A percentile compares a stretch with the other conserved stretches of the same genome.
phyloP scores from a whole-genome alignment of 2,329 filamentous ascomycete species.

The Exophiala bonariae region DNA sequence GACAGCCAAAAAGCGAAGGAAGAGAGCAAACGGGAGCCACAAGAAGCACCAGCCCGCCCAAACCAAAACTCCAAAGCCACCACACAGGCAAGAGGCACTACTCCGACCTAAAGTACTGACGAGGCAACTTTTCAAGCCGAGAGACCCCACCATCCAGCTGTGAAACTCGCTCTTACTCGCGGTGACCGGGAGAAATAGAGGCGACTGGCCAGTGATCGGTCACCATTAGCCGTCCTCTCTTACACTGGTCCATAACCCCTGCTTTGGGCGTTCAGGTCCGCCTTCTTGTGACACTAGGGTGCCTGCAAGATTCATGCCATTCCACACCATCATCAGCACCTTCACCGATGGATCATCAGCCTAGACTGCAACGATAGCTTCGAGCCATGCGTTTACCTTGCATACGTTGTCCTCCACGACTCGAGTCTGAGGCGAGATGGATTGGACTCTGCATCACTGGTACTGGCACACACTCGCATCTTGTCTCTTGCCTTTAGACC shows the following conservation, averaged over 20 bases:
- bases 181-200: slow-evolving; percentile 17
- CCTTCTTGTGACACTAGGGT: slow-evolving; percentile 15
- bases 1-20: background rate
- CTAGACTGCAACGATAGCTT: slow-evolving; percentile 13
- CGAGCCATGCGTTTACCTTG: slow-evolving; percentile 16
- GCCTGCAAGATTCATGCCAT: background rate
- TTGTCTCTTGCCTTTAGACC: slow-evolving; percentile 3
- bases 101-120: background rate
- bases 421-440: slow-evolving; percentile 23
- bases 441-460: slow-evolving; percentile 18
- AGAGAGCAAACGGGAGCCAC: slow-evolving; percentile 9
- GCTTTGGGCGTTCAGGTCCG: slow-evolving; percentile 20
- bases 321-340: slow-evolving; percentile 17
- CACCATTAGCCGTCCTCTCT: slow-evolving; percentile 20
- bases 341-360: slow-evolving; percentile 8
- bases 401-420: slow-evolving; percentile 10
- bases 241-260: slow-evolving; percentile 18
- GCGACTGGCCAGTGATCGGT: slow-evolving; percentile 16
- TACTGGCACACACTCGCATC: too few relatives aligned
- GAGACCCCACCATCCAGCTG: slow-evolving; percentile 7
- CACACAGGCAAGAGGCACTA: background rate
- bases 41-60: slow-evolving; percentile 6
- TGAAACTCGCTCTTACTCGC: slow-evolving; percentile 23
- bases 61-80: slow-evolving; percentile 1
- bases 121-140: slow-evolving; percentile 5